Evolutionary conservation across 139 green algal genomes (phyloP), one percentile per base, ranked within the genome.

Genomic region (Haematococcus sp.): DNA sequence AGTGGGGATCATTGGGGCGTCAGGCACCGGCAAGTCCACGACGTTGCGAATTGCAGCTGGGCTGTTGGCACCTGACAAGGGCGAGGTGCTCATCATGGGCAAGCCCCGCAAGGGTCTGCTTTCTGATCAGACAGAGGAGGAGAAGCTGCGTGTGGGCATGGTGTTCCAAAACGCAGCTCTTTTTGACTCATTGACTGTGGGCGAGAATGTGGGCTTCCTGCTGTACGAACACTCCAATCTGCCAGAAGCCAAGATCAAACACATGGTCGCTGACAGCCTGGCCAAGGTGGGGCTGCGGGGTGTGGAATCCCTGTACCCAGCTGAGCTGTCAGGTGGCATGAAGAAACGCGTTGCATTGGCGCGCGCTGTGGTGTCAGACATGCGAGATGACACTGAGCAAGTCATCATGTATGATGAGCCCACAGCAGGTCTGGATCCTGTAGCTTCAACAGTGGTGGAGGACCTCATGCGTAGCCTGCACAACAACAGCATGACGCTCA

Each of bases 391-490:
- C 44, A 46, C 63, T 0, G 70, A 84, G 75, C 87, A 99, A 84
- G 76, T 98, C 16, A 85, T 99, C 55, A 98, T 99, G 95, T 99
- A 99, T 55, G 96, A 99, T 67, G 96, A 99, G 83, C 96, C 96
- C 0, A 99, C 96, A 0, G 96, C 96, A 22, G 96, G 96, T 0
- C 82, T 99, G 56, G 96, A 99, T 83, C 96, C 96, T 1, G 93
- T 99, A 2, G 95, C 96, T 0, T 97, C 88, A 25, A 99, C 95
- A 0, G 93, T 98, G 0, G 90, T 99, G 13, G 95, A 99, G 69
- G 94, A 99, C 75, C 79, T 99, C 7, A 98, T 99, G 60, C 83
- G 95, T 25, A 90, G 82, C 7, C 71, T 99, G 68, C 91, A 97
- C 77, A 78, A 75, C 30, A 63, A 59, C 46, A 33, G 49, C 34